Conservation (phyloP, 83 land plant genomes). For the Thuja plicata region DNA sequence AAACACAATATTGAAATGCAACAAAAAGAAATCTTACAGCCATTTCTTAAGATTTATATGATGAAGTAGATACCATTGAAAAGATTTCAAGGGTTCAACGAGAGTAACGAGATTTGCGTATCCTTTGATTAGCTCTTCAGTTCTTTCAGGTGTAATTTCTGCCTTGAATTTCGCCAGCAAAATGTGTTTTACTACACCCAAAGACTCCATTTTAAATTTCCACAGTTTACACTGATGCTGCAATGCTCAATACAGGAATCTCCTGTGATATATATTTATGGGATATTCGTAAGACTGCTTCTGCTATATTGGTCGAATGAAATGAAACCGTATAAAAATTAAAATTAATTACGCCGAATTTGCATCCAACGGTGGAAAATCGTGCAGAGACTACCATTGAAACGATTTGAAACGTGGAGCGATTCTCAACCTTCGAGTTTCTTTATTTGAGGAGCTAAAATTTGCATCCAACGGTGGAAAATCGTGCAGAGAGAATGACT, state of each 20-base stretch:
- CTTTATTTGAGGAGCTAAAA: no score
- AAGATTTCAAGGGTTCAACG: constrained; percentile 58
- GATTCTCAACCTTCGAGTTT: no score
- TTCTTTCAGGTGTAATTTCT: constrained; percentile 21
- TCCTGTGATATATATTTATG: no score
- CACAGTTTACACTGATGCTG: not conserved
- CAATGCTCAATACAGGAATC: not conserved
- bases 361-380: no score
- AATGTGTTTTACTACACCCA: constrained; percentile 53
- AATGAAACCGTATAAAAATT: no score
- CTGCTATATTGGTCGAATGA: no score
- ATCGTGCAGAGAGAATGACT: no score
- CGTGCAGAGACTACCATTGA: no score
- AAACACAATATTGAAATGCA: not conserved
- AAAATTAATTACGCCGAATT: no score
- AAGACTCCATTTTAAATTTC: not conserved
- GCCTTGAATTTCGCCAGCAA: constrained; percentile 62
- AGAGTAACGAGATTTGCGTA: constrained; percentile 58
- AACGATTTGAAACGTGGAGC: no score
- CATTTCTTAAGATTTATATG: not conserved
- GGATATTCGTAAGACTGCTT: no score
- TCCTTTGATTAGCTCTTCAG: constrained; percentile 44
- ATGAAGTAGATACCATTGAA: constrained; percentile 45
- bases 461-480: no score
- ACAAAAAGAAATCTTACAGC: not conserved